Evolutionary conservation across 2,329 filamentous ascomycete genomes (phyloP).

Genomic region (Aspergillus sclerotialis): DNA sequence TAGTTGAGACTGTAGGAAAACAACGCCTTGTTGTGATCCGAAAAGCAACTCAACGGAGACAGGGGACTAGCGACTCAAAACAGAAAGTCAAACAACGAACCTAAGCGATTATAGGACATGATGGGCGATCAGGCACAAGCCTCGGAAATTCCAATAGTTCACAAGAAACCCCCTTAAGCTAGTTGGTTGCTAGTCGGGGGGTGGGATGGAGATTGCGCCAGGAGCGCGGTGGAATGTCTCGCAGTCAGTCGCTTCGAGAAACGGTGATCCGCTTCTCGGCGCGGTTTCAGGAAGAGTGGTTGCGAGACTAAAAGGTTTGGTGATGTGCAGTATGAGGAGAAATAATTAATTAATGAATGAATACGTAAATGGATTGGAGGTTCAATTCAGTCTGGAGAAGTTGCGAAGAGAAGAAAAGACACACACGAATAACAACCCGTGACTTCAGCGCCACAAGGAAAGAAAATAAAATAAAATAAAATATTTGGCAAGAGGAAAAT

Average conservation of each 20-base stretch:
- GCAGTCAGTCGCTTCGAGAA: neutral
- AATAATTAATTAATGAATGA: neutral
- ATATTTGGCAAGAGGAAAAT: too few species aligned
- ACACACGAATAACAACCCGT: too few species aligned
- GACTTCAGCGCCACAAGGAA: too few species aligned
- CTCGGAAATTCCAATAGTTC: conserved; percentile 14
- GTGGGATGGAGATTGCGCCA: conserved; percentile 22
- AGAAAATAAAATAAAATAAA: too few species aligned
- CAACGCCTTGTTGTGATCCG: too few species aligned
- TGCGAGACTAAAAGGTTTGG: neutral
- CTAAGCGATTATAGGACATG: conserved; percentile 66
- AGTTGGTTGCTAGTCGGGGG: conserved; percentile 11
- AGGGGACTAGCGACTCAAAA: too few species aligned
- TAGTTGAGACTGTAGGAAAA: neutral
- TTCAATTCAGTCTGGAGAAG: neutral
- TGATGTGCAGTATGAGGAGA: too few species aligned
- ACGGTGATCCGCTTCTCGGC: conserved; percentile 4
- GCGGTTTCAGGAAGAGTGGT: conserved; percentile 6
- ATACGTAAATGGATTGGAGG: neutral
- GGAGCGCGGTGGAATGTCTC: conserved; percentile 17
- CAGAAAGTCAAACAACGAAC: conserved; percentile 43
- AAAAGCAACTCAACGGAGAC: too few species aligned
- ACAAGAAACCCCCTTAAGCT: conserved; percentile 18
- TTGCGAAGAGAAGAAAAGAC: neutral
- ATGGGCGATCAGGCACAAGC: conserved; percentile 13